Evolutionary conservation across 2,329 filamentous ascomycete genomes (phyloP), one percentile per base, ranked within the genome.

Genomic region (Daldinia eschscholtzii): DNA sequence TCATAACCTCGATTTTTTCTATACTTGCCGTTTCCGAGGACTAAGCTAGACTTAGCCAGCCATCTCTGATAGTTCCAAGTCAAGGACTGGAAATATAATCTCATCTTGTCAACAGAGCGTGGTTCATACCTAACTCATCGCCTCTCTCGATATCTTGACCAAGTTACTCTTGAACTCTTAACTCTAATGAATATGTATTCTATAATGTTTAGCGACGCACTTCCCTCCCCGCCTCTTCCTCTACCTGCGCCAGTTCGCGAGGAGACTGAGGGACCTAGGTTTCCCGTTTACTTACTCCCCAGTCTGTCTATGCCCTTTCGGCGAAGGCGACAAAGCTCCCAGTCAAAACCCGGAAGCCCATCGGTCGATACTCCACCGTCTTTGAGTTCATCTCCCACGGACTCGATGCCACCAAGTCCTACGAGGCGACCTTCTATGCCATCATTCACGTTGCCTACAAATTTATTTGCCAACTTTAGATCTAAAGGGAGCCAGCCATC

Each of bases 241-340:
- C 42, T 66, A 35, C 63, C 72, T 42, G 42, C 61, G 15, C 57
- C 66, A 42, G 58, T 57, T 52, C 57, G 55, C 46, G 65, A 64
- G 10, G 57, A 66, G 50, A 33, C 61, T 28, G 68, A 72, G 28
- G 67, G 72, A 63, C 83, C 82, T 28, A 78, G 80, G 30, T 88
- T 88, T 72, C 82, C 86, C 10, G 80, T 76, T 68, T 89, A 85
- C 74, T 79, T 89, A 28, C 81, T 88, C 23, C 85, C 86, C 10
- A 84, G 80, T 74, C 79, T 88, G 71, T 80, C 78, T 52, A 80
- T 86, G 48, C 81, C 83, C n/a, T 83, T 86, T 70, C 80, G 80
- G 46, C 81, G 82, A 57, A 82, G 82, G 65, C 79, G 79, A 44
- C 75, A 69, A 57, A 75, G 71, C 66, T 73, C 73, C 23, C 79